Base-by-base conservation (phyloP, 2,329 filamentous ascomycete genomes). In the Cyphellophora attinorum region DNA sequence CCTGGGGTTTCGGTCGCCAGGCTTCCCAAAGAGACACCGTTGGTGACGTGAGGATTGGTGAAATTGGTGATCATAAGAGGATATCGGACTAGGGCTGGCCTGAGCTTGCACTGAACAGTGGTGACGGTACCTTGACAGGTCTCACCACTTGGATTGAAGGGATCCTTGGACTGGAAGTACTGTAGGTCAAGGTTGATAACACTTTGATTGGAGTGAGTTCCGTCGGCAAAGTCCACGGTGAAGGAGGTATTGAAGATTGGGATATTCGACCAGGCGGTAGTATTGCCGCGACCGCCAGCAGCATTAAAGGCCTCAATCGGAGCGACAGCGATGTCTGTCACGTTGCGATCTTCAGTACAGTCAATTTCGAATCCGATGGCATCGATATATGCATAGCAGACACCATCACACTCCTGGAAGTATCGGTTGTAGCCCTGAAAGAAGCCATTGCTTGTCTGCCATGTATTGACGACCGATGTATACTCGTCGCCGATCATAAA, bases 301-400 rank as follows among this genome's bases (percentile, higher is more conserved):
- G 31, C 31, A 3, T 38, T 17, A 10, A 28, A 38, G 8, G 36
- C 36, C 11, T 31, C 31, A 17, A 38, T 34, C 13, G 36, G 29
- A 6, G 36, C 19, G 12, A 31, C 21, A 5, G 36, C 36, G 15
- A 38, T 38, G 27, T 38, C 36, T 8, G 31, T 34, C 14, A 34
- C 31, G 23, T 34, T 34, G 12, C 11, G 27, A 11, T 25, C 13
- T n/a, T 34, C 32, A 14, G 28, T 17, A 23, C 36, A 38, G 21
- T 35, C 36, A n/a, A 38, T 35, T 21, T 38, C 36, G 21, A 38
- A 38, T 13, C 36, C 36, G 25, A 38, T 34, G 13, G 36, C 31
- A 16, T 38, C 32, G 13, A 38, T 5, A 8, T 17, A 11, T 15
- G 32, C 21, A n/a, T 30, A 38, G 32, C 36, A 38, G 16, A 34